Conservation (phyloP, 768 basidiomycete genomes). For the Boletus pseudo-olivaceus region DNA sequence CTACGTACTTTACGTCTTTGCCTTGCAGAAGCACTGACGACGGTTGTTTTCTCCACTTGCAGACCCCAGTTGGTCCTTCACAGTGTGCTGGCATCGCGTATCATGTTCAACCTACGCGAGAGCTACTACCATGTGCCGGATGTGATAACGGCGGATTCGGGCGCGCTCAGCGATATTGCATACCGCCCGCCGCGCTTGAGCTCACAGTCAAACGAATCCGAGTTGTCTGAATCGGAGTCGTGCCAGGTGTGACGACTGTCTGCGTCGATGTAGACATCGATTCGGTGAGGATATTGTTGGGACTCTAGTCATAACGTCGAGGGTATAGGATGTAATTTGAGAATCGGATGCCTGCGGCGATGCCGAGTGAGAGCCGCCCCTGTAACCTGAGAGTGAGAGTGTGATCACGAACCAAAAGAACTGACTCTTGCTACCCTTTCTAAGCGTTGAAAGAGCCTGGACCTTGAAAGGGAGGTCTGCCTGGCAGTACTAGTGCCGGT, state of each 20-base stretch:
- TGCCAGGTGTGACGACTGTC: not conserved
- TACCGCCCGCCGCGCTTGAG: not conserved
- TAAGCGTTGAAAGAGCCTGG: too few species aligned
- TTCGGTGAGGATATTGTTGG: not conserved
- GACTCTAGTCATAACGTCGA: not conserved
- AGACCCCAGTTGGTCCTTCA: constrained; percentile 7
- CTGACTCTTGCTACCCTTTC: too few species aligned
- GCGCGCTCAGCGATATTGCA: not conserved
- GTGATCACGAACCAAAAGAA: too few species aligned
- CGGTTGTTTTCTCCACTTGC: not conserved
- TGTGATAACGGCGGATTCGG: not conserved
- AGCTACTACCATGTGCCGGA: not conserved
- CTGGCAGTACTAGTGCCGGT: too few species aligned
- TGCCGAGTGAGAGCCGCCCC: too few species aligned
- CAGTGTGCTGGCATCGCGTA: constrained; percentile 9
- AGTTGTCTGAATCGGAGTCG: not conserved
- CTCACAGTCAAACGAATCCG: not conserved
- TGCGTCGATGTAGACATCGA: not conserved
- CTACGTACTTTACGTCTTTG: not conserved
- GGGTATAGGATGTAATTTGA: not conserved
- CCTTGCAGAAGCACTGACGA: not conserved
- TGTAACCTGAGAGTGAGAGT: too few species aligned
- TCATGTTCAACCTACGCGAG: constrained; percentile 13
- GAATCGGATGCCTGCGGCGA: not conserved
- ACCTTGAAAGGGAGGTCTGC: too few species aligned